Base-by-base conservation (phyloP, 306 rosid species). In the Inga oerstediana region DNA sequence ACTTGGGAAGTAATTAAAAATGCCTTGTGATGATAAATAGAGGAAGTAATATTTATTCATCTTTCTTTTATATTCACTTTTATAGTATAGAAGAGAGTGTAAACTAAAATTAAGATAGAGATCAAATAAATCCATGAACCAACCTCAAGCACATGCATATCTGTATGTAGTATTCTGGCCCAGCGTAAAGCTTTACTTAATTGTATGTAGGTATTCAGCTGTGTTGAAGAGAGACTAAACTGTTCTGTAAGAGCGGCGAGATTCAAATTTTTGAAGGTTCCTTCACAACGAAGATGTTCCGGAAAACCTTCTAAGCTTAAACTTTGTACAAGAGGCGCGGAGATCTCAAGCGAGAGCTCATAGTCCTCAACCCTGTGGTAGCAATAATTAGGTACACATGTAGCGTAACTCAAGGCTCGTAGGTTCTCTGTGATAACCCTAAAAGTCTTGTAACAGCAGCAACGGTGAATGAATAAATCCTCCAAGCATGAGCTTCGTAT, bases 291-390 rank as follows among this genome's bases (percentile, higher is more conserved):
- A 52, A 52, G 27, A 24, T 9, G n/a, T 56, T 20, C 27, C 11
- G 59, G n/a, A 16, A 16, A 17, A 52, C 22, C 7, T 4, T 16
- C 9, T 17, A 52, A 19, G 27, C 10, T 56, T 2, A 56, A 19
- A 22, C 12, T 56, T 56, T 56, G 27, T 20, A 56, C 27, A 56
- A 16, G 8, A 56, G 64, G 64, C 8, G 64, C 64, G 7, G 12
- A 19, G 64, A 56, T 20, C 24, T 56, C 64, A 2, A 56, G 4
- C 8, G 11, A 8, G n/a, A 6, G 11, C 64, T 56, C 30, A 19
- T 56, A 0, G 12, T 56, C 12, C 2, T 0, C 8, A 56, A 19
- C 4, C 8, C 4, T 0, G 8, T 56, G 62, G 0, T 0, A 8
- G 62, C 62, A 56, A 20, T 4, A 1, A 52, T 17, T 0, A 16